Percentiles rank a stretch among this genome's conserved stretches.
These are phyloP conservation scores for Groenewaldozyma tartarivorans DNA, from an alignment of 805 yeast genomes.

Conservation along the genomic window DNA sequence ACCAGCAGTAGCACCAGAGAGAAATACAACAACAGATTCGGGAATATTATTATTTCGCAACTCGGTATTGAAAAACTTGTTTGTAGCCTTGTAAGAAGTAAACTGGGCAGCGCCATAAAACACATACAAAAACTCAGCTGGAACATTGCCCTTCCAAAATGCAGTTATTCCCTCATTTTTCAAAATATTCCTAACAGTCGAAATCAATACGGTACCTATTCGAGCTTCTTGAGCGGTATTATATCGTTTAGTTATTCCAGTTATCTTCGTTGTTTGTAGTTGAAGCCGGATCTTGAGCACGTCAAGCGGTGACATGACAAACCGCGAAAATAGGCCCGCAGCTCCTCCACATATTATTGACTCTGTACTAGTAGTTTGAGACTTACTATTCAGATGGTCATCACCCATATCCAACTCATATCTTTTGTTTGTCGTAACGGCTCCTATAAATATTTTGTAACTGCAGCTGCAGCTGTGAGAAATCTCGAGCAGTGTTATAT, in stretches of 20 bases:
- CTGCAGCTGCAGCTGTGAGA: neutral
- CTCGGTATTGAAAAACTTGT: constrained; percentile 20
- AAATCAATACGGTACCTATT: constrained; percentile 8
- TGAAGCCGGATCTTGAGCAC: constrained; percentile 75
- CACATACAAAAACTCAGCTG: constrained; percentile 81
- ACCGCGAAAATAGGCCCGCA: constrained; percentile 57
- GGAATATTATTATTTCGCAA: constrained; percentile 24
- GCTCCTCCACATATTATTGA: constrained; percentile 62
- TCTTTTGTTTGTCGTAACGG: too few relatives aligned
- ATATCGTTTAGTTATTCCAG: too few relatives aligned
- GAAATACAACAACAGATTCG: constrained; percentile 35
- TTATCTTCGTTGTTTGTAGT: constrained; percentile 31
- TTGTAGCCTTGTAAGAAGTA: constrained; percentile 53
- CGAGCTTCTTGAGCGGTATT: neutral
- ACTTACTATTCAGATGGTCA: constrained; percentile 30
- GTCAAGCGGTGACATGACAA: constrained; percentile 68
- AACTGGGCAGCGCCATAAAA: constrained; percentile 83
- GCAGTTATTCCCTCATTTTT: constrained; percentile 61
- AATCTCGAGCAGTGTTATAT: too few relatives aligned
- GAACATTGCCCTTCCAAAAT: constrained; percentile 94
- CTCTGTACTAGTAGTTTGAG: constrained; percentile 41
- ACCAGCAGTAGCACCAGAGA: constrained; percentile 76
- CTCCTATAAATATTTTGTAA: too few relatives aligned
- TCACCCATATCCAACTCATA: constrained; percentile 3
- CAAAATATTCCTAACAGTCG: constrained; percentile 35